Conservation (phyloP, 495 filamentous ascomycete species). For the Podospora didyma region DNA sequence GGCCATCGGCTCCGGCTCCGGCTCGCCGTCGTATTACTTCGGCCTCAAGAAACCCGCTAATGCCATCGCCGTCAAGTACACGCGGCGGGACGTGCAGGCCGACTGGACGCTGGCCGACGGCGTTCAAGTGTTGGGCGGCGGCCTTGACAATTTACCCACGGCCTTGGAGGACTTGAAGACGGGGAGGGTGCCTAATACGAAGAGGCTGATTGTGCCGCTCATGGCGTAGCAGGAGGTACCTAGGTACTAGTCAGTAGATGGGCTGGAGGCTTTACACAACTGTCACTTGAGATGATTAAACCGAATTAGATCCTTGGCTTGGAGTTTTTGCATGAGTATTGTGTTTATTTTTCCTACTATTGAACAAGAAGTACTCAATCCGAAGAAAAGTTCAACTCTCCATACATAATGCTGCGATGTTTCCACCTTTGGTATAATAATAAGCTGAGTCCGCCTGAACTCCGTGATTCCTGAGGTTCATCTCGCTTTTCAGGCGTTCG, state of each 20-base stretch:
- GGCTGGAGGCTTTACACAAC: not conserved
- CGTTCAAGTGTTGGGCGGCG: not conserved
- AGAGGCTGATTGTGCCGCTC: not conserved
- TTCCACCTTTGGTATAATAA: not conserved
- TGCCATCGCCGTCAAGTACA: slow-evolving; percentile 3
- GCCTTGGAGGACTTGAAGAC: not conserved
- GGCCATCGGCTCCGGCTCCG: slow-evolving; percentile 1
- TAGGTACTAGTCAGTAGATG: not conserved
- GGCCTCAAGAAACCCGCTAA: not conserved
- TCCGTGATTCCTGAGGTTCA: not conserved
- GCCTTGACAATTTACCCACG: not conserved
- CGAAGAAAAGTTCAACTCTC: not conserved
- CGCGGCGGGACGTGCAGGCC: not conserved
- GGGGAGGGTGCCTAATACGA: not conserved
- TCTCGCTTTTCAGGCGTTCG: not conserved
- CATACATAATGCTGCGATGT: not conserved
- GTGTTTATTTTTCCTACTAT: not conserved
- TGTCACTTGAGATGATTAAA: not conserved
- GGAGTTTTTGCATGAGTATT: not conserved
- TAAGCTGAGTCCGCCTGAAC: not conserved
- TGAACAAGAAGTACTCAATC: not conserved
- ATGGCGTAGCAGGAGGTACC: not conserved
- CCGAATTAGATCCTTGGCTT: not conserved
- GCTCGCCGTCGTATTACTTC: not conserved
- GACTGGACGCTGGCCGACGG: not conserved